A percentile compares a stretch with the other conserved stretches of the same genome.
phyloP scores from a whole-genome alignment of 257 asterid genomes.

The Leonotis leonurus region DNA sequence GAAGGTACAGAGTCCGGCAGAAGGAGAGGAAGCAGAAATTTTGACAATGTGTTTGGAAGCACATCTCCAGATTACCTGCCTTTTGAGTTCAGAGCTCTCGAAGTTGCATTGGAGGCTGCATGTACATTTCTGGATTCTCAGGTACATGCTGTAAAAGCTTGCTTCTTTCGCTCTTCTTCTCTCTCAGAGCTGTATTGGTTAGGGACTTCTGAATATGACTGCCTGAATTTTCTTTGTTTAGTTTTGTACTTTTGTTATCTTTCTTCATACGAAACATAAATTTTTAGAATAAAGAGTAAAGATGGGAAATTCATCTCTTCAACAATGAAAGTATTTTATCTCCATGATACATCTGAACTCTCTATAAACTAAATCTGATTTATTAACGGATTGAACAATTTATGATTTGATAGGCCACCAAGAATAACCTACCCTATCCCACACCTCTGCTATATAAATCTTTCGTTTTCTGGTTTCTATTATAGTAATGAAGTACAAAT shows the following conservation, averaged over 20 bases:
- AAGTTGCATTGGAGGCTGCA: constrained; percentile 98
- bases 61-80: constrained; percentile 94
- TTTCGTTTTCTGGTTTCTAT: not conserved
- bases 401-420: too few relatives aligned
- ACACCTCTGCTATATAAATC: not conserved
- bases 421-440: not conserved
- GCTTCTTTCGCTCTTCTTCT: not conserved
- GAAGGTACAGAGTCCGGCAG: constrained; percentile 55
- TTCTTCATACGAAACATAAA: not conserved
- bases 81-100: constrained; percentile 97
- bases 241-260: not conserved
- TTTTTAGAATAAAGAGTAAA: not conserved
- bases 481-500: too few relatives aligned
- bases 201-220: not conserved
- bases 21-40: constrained; percentile 70
- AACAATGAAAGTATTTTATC: not conserved
- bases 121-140: constrained; percentile 93
- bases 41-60: constrained; percentile 56
- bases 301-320: not conserved
- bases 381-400: too few relatives aligned
- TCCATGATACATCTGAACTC: not conserved
- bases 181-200: not conserved
- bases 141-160: constrained; percentile 35
- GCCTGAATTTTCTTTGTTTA: not conserved
- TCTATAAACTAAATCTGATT: too few relatives aligned